These are phyloP conservation scores for Cystobasidiopsis lactophilus DNA, from an alignment of 768 basidiomycete genomes.

Conservation along the genomic window DNA sequence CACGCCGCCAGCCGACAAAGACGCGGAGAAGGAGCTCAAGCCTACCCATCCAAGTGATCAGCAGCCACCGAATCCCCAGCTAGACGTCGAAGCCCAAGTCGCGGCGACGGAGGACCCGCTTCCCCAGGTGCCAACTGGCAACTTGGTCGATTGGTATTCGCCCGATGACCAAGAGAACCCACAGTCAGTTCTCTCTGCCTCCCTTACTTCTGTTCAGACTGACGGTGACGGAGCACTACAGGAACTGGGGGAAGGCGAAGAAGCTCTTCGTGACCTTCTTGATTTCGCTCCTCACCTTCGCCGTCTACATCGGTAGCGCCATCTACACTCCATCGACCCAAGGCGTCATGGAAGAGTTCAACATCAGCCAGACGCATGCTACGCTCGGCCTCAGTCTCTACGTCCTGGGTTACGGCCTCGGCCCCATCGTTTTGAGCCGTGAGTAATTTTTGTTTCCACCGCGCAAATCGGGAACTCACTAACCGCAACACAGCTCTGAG, in stretches of 20 bases:
- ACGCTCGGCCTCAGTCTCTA: conserved; percentile 24
- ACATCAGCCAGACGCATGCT: conserved; percentile 9
- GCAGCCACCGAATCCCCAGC: neutral
- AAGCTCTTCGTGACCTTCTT: conserved; percentile 10
- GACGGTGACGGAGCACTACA: neutral
- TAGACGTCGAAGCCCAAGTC: neutral
- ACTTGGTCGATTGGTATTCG: conserved; percentile 14
- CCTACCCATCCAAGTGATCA: neutral
- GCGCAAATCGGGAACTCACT: conserved; percentile 6
- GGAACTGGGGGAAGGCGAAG: conserved; percentile 13
- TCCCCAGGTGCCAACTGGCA: neutral
- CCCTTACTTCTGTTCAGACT: neutral
- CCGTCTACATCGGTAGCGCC: conserved; percentile 5
- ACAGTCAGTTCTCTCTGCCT: conserved; percentile 1
- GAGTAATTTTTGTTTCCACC: neutral
- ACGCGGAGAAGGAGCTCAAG: neutral
- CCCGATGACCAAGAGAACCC: conserved; percentile 16
- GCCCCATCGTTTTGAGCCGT: conserved; percentile 12
- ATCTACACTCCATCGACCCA: conserved; percentile 8
- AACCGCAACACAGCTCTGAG: conserved; percentile 13
- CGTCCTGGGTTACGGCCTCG: conserved; percentile 25
- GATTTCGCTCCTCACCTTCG: conserved; percentile 14
- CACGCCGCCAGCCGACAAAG: neutral
- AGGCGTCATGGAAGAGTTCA: conserved; percentile 13
- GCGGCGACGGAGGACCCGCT: neutral